A percentile compares a stretch with the other conserved stretches of the same genome.
phyloP scores from a whole-genome alignment of 176 grass and related monocot genomes.

The Rhynchospora tenuis region DNA sequence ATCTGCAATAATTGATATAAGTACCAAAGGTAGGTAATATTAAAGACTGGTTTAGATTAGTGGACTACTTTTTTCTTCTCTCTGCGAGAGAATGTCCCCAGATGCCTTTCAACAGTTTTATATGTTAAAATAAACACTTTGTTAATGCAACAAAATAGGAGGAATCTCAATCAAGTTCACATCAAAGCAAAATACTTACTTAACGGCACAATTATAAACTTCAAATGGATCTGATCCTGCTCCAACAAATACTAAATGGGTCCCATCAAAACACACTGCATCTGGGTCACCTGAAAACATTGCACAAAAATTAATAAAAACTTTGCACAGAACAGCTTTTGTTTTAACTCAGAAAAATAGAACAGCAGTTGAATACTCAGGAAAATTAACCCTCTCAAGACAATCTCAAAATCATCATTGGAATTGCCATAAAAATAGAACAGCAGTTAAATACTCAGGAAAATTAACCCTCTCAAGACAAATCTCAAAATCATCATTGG shows the following conservation, averaged over 20 bases:
- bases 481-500: slow-evolving; percentile 63
- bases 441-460: background rate
- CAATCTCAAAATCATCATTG: slow-evolving; percentile 68
- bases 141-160: background rate
- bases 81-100: slow-evolving; percentile 65
- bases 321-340: slow-evolving; percentile 9
- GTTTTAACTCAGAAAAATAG: background rate
- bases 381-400: slow-evolving; percentile 61
- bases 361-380: background rate
- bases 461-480: slow-evolving; percentile 65
- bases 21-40: slow-evolving; percentile 1
- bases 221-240: slow-evolving; percentile 63
- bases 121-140: background rate
- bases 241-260: slow-evolving; percentile 64
- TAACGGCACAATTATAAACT: slow-evolving; percentile 55
- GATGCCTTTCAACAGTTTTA: slow-evolving; percentile 69
- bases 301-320: background rate
- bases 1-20: slow-evolving; percentile 35
- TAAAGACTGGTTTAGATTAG: slow-evolving; percentile 4
- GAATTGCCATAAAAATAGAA: slow-evolving; percentile 32
- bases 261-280: slow-evolving; percentile 55
- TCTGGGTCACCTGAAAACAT: slow-evolving; percentile 47
- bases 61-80: slow-evolving; percentile 67
- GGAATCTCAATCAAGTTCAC: background rate
- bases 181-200: slow-evolving; percentile 42